Conservation (phyloP, 805 yeast genomes). For the Dipodascus albidus region DNA sequence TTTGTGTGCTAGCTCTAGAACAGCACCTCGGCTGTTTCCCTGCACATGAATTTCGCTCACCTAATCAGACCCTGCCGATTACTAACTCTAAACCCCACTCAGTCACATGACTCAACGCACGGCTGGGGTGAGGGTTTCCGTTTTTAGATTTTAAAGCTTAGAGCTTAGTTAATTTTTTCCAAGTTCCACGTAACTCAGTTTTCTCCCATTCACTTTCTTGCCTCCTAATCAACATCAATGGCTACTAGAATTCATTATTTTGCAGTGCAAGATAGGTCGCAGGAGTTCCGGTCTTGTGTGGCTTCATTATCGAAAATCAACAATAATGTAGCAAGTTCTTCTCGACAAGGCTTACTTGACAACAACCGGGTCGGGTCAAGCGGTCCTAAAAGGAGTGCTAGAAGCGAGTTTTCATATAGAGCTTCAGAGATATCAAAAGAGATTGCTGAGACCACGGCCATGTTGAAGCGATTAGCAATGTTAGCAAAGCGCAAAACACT, state of each 20-base stretch:
- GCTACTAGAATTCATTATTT: neutral
- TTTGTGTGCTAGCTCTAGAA: neutral
- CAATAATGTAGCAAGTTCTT: constrained; percentile 19
- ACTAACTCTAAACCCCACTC: too few species aligned
- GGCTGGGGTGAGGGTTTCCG: too few species aligned
- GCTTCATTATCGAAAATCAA: constrained; percentile 55
- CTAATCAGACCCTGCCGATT: too few species aligned
- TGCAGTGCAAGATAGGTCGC: constrained; percentile 66
- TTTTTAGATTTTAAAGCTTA: too few species aligned
- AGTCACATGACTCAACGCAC: too few species aligned
- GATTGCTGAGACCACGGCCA: constrained; percentile 72
- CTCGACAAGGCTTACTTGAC: constrained; percentile 9
- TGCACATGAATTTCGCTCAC: too few species aligned
- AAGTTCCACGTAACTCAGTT: too few species aligned
- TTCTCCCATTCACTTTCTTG: neutral
- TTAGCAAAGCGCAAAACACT: constrained; percentile 84
- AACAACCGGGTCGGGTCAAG: neutral
- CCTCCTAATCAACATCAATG: too few species aligned
- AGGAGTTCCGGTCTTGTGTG: constrained; percentile 89
- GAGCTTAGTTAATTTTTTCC: too few species aligned
- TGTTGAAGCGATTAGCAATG: constrained; percentile 67
- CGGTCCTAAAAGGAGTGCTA: constrained; percentile 14
- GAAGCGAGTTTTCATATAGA: constrained; percentile 51
- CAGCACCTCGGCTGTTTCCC: too few species aligned
- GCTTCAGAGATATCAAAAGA: constrained; percentile 85